Evolutionary conservation across 2,329 filamentous ascomycete species (phyloP), one percentile per base, ranked within the genome.

Genomic region (Pleoardoris graminearum): DNA sequence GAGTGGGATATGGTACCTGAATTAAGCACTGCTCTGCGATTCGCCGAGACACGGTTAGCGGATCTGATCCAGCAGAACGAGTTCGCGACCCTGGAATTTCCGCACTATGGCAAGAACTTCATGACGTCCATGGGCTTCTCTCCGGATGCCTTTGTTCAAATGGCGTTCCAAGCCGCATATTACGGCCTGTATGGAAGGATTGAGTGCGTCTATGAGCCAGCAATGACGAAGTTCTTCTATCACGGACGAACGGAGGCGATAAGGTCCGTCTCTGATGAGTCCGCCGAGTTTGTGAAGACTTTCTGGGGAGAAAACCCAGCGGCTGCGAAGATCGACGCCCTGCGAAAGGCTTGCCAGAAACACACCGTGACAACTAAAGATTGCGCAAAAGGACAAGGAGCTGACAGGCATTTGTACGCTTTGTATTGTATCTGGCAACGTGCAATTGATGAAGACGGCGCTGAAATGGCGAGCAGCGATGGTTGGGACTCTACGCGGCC

Each of bases 91-190:
- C 81, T 97, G 4, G 93, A 97, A 62, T 97, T 97, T 63, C 77
- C 79, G 43, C 85, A 87, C 21, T 99, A 96, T 64, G 94, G 94
- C 60, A 97, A 97, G 80, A 96, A 94, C 74, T 97, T 97, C 70
- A 97, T 99, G 75, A 97, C 91, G 0, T 91, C 89, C 0, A 95
- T 95, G 87, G 93, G 93, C 7, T 95, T 97, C 75, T 97, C 93
- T 0, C 93, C 94, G 0, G 94, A 97, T 71, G 94, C 94, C 0
- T 99, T 96, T 70, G 90, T 99, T 17, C 94, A 99, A 74, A 97
- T 99, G 93, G 94, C 94, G 0, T 97, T 97, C 77, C 94, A 99
- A 73, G 93, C 93, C 4, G 93, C 94, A 1, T 97, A 99, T 78
- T 99, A 97, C 67, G 94, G 94, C 1, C 82, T 99, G 7, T 99